Base-by-base conservation (phyloP, 352 stramenopile species). In the Aphanomyces euteiches region DNA sequence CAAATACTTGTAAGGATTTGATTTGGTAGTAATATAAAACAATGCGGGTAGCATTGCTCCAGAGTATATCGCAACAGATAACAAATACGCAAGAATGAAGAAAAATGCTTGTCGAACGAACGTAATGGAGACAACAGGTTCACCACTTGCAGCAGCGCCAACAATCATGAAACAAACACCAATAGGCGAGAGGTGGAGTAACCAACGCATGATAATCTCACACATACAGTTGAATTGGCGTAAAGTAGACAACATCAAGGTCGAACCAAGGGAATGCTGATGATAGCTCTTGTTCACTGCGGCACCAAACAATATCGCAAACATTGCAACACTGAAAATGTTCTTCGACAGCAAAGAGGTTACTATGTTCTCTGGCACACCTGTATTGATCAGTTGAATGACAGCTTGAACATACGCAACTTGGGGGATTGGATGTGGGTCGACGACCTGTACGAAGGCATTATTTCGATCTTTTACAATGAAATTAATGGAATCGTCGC, bases 291-390 rank as follows among this genome's bases (percentile, higher is more conserved):
- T 88, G 65, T 78, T 69, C 17, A 90, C 69, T 12, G 86, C 82
- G n/a, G 91, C 77, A 50, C 83, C 86, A 64, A 92, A 87, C 47
- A 78, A 76, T 38, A 92, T 73, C 8, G 82, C 86, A 57, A 92
- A 92, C n/a, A 76, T 81, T 63, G 91, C 91, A 34, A 92, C 78
- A 47, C 84, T 89, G 36, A 94, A 74, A 17, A 85, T 88, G 12
- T 84, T 82, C 1, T 72, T 79, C 1, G 71, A 76, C 19, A 81
- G 80, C 53, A 94, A 89, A 0, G 83, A 79, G 17, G 78, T 72
- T 47, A 90, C 76, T 56, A 94, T 82, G 72, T 94, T 92, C 38
- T 85, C 76, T 8, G 86, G 86, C 64, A 93, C 79, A 41, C 91
- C 75, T 53, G 81, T 75, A 38, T 79, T 79, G 50, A 88, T 60